phyloP scores from a whole-genome alignment of 1,284 basidiomycete genomes.

The Vanrija pseudolonga region DNA sequence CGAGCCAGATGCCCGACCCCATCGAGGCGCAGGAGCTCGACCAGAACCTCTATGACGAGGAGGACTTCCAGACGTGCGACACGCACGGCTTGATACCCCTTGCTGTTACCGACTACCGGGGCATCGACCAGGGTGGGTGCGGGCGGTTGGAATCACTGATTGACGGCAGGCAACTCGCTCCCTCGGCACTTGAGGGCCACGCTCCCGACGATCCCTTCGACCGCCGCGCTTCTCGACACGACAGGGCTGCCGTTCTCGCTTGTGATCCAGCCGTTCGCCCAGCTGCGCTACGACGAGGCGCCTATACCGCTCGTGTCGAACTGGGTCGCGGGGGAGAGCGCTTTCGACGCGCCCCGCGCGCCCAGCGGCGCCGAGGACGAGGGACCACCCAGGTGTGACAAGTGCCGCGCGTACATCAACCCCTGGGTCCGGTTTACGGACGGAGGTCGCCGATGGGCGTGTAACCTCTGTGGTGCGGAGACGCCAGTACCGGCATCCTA shows the following conservation, averaged over 20 bases:
- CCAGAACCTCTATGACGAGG: conserved; percentile 74
- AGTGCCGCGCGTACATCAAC: conserved; percentile 90
- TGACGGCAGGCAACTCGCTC: conserved; percentile 61
- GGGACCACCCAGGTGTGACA: conserved; percentile 81
- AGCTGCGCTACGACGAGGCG: conserved; percentile 74
- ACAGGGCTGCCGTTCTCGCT: conserved; percentile 82
- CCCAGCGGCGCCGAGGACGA: conserved; percentile 52
- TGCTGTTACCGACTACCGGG: conserved; percentile 79
- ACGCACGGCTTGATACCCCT: conserved; percentile 72
- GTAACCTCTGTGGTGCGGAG: conserved; percentile 82
- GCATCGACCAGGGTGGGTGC: conserved; percentile 82
- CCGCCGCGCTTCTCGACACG: conserved; percentile 73
- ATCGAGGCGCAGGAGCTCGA: conserved; percentile 79
- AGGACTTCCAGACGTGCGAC: conserved; percentile 70
- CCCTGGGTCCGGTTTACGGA: conserved; percentile 87
- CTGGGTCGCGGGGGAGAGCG: conserved; percentile 40
- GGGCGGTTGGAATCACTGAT: background rate
- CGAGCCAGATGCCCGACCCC: conserved; percentile 86
- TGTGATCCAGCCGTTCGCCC: conserved; percentile 86
- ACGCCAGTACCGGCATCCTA: conserved; percentile 81
- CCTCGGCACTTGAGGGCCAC: conserved; percentile 65
- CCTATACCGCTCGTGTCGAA: conserved; percentile 68
- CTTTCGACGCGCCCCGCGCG: conserved; percentile 67
- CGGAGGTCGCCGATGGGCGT: conserved; percentile 83
- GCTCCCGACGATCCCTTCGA: conserved; percentile 70